Evolutionary conservation across 2,329 filamentous ascomycete species (phyloP), one percentile per base, ranked within the genome.

Genomic region (Scolecobasidium constrictum): DNA sequence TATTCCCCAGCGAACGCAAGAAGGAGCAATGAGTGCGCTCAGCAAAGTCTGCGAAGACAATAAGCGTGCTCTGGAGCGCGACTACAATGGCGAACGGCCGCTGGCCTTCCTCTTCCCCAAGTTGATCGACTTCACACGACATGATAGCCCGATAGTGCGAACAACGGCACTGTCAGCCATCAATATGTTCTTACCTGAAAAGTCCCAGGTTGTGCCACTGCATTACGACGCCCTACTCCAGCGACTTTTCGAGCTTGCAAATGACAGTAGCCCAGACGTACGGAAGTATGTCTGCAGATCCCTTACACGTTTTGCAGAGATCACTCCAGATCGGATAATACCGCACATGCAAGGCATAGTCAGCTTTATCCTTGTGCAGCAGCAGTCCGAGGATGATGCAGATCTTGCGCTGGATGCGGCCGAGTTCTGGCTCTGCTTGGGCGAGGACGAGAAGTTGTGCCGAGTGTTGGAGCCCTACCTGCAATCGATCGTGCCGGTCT

Each of bases 11-110:
- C 75, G 85, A 56, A 80, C 82, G 11, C 87, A 95, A 58, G 90
- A 98, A 60, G 88, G 88, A 47, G 88, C 86, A 52, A 94, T 96
- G 83, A 78, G 84, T 38, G 88, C 92, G 38, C 71, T 98, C 62
- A 71, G 83, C 59, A 96, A 96, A 69, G 88, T 98, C 48, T 98
- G 92, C 64, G 92, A 98, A 64, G 92, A 98, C 65, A 95, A 94
- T 65, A 81, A 78, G 56, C 86, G 83, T 58, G 72, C 86, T 46
- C 69, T 98, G 42, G 86, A 94, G 63, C 80, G 81, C 53, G 86
- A 94, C 49, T 86, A 94, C 59, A 80, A 87, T 56, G 86, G 87
- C 47, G 82, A 95, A 62, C 76, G 87, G 44, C 92, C 92, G 2
- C 75, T 96, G 47, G 83, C 83, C 58, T 82, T 87, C 53, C 78